These are phyloP conservation scores for Naegleria lovaniensis DNA, from an alignment of 208 protist species.

Conservation along the genomic window DNA sequence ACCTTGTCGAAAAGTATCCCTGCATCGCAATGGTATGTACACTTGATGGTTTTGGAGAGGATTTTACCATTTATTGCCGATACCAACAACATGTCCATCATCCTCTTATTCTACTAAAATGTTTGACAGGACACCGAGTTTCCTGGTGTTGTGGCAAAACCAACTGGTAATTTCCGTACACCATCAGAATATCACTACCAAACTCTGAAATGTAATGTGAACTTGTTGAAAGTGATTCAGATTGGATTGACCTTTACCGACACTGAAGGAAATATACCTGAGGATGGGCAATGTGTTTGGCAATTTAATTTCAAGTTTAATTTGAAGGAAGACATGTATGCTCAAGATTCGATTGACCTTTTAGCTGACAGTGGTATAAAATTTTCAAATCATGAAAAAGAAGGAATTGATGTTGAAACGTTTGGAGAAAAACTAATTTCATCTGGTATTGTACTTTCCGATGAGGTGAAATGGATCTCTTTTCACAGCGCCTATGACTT, in stretches of 20 bases:
- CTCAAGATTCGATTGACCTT: slow-evolving; percentile 93
- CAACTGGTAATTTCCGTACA: slow-evolving; percentile 85
- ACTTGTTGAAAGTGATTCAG: slow-evolving; percentile 98
- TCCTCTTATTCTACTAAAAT: not conserved
- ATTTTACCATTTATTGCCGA: slow-evolving; percentile 18
- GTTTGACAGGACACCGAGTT: slow-evolving; percentile 92
- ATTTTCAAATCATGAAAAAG: slow-evolving; percentile 83
- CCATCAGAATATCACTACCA: slow-evolving; percentile 92
- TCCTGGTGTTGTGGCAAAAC: slow-evolving; percentile 93
- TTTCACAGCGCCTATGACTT: slow-evolving; percentile 99
- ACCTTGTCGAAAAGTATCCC: slow-evolving; percentile 88
- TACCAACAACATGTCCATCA: slow-evolving; percentile 1
- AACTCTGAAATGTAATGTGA: slow-evolving; percentile 94
- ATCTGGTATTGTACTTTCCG: slow-evolving; percentile 89
- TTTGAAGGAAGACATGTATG: slow-evolving; percentile 90
- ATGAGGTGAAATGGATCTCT: slow-evolving; percentile 91
- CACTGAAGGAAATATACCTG: slow-evolving; percentile 87
- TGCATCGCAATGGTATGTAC: slow-evolving; percentile 68
- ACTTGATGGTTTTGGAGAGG: slow-evolving; percentile 16
- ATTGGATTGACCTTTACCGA: slow-evolving; percentile 95
- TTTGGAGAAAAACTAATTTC: slow-evolving; percentile 94
- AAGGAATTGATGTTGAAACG: slow-evolving; percentile 86
- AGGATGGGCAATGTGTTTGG: slow-evolving; percentile 85
- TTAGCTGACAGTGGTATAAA: slow-evolving; percentile 89
- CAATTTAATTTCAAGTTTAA: slow-evolving; percentile 99